These are phyloP conservation scores for Penicillium crystallinum DNA, from an alignment of 495 filamentous ascomycete genomes.

Conservation along the genomic window DNA sequence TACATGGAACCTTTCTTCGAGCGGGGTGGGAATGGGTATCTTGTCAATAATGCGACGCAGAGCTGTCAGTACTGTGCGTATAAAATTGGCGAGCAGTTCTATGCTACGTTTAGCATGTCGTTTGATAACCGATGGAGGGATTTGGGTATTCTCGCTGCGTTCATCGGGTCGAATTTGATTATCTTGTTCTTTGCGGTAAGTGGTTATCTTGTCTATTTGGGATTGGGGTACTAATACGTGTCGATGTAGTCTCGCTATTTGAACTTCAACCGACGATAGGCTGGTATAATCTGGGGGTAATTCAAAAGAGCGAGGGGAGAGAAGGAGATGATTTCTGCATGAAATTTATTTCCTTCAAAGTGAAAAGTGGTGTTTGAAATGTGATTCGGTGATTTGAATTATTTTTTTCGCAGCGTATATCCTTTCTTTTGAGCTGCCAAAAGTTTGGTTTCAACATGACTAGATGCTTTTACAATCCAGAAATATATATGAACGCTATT, in stretches of 20 bases:
- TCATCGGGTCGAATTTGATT: conserved; percentile 69
- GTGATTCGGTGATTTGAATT: too few relatives aligned
- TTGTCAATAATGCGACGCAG: conserved; percentile 52
- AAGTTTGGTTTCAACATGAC: too few relatives aligned
- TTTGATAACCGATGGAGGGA: conserved; percentile 73
- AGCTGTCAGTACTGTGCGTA: conserved; percentile 74
- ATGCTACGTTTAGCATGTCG: conserved; percentile 53
- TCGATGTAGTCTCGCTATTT: conserved; percentile 51
- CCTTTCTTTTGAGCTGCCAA: too few relatives aligned
- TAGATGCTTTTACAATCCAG: too few relatives aligned
- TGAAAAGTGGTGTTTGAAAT: neutral
- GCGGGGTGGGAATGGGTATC: conserved; percentile 59
- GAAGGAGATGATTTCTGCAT: too few relatives aligned
- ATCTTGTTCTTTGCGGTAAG: conserved; percentile 61
- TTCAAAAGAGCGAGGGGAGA: too few relatives aligned
- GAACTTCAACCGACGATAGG: conserved; percentile 62
- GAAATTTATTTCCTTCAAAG: neutral
- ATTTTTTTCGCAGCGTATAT: neutral
- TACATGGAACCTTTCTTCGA: conserved; percentile 71
- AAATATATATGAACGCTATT: too few relatives aligned
- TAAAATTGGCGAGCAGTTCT: conserved; percentile 74
- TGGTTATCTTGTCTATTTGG: neutral
- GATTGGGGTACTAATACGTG: conserved; percentile 15
- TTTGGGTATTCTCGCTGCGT: conserved; percentile 68
- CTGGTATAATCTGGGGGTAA: too few relatives aligned